These are phyloP conservation scores for Salix udensis DNA, from an alignment of 345 rosid species.

Conservation along the genomic window DNA sequence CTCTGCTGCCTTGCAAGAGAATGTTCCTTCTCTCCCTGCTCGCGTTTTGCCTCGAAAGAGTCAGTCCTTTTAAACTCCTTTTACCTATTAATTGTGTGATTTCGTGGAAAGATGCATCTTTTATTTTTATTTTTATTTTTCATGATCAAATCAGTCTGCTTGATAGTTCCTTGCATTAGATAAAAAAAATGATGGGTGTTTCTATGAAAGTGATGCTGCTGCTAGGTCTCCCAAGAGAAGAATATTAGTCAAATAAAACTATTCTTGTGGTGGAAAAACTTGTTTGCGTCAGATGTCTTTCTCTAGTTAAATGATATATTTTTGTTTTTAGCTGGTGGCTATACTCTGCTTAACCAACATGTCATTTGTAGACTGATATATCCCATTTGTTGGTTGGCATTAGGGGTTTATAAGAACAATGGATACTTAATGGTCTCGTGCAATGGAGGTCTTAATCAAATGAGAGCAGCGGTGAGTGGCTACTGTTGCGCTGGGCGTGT, in stretches of 20 bases:
- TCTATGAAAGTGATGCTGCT: background rate
- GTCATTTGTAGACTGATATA: background rate
- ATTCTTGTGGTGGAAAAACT: background rate
- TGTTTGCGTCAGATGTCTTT: background rate
- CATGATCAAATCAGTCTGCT: background rate
- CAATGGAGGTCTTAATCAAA: conserved; percentile 93
- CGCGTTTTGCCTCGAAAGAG: conserved; percentile 72
- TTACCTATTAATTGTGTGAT: background rate
- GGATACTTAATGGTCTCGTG: conserved; percentile 93
- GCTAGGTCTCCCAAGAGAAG: conserved; percentile 3
- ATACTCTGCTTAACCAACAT: background rate
- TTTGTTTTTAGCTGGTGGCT: background rate
- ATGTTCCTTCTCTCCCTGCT: conserved; percentile 40
- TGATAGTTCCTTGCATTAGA: background rate
- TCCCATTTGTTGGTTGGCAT: conserved; percentile 9
- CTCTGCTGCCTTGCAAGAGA: conserved; percentile 34
- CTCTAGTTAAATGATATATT: background rate
- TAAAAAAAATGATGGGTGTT: background rate
- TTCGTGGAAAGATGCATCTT: background rate
- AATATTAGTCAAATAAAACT: background rate
- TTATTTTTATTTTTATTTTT: too few species aligned
- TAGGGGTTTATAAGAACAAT: conserved; percentile 91
- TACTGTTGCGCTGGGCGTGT: background rate
- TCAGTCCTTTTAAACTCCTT: conserved; percentile 35
- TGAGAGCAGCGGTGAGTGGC: conserved; percentile 77